Percentiles rank a stretch among this genome's conserved stretches.
Evolutionary conservation across 1,284 basidiomycete species (phyloP).

Genomic region (Meira miltonrushii): DNA sequence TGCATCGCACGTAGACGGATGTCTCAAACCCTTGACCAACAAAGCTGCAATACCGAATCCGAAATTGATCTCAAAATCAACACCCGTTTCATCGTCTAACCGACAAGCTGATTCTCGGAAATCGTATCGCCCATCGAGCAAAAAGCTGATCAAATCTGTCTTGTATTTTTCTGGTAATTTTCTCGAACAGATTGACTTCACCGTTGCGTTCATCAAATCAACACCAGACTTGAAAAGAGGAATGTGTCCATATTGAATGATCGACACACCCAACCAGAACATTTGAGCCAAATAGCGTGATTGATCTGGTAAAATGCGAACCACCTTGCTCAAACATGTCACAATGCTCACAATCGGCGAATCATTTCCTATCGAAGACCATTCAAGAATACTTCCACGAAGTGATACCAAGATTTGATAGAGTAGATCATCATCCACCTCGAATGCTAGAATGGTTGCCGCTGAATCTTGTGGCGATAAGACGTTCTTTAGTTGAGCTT

Average conservation of each 20-base stretch:
- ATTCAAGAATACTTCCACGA: constrained; percentile 43
- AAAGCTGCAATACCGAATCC: constrained; percentile 43
- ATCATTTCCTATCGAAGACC: constrained; percentile 37
- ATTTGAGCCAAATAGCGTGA: constrained; percentile 46
- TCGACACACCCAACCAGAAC: constrained; percentile 46
- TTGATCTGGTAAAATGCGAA: constrained; percentile 37
- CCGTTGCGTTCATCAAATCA: constrained; percentile 36
- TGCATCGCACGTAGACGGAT: constrained; percentile 35
- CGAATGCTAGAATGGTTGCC: constrained; percentile 4
- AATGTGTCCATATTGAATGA: constrained; percentile 44
- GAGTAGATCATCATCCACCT: constrained; percentile 74
- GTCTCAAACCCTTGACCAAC: constrained; percentile 43
- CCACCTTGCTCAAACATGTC: constrained; percentile 44
- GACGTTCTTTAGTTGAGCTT: background rate
- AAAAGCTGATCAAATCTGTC: constrained; percentile 29
- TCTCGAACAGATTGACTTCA: constrained; percentile 32
- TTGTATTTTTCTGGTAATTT: constrained; percentile 26
- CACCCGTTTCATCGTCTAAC: constrained; percentile 43
- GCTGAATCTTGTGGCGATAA: background rate
- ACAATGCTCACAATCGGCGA: constrained; percentile 50
- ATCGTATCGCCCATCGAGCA: constrained; percentile 40
- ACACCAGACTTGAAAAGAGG: constrained; percentile 43
- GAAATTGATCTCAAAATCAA: constrained; percentile 50
- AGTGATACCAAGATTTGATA: constrained; percentile 80
- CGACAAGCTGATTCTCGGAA: constrained; percentile 40